Conservation (phyloP, 495 filamentous ascomycete genomes). For the Penicillium coffeae region DNA sequence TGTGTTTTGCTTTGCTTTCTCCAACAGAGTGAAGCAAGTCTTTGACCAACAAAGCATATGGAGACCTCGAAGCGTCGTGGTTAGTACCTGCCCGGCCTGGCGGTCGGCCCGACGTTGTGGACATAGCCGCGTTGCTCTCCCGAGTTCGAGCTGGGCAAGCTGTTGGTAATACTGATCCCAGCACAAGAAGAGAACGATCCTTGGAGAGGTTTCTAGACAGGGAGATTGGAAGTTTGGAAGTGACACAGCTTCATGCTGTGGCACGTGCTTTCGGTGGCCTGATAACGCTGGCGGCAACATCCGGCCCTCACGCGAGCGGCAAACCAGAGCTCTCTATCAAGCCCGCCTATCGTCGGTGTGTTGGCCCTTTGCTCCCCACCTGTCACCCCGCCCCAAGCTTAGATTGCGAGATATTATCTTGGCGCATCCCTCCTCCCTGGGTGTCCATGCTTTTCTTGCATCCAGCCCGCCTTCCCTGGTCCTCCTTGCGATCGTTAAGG, state of each 20-base stretch:
- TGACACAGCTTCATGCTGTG: background rate
- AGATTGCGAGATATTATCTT: background rate
- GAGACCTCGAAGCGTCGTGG: no score
- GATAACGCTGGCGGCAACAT: background rate
- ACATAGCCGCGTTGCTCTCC: no score
- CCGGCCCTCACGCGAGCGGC: background rate
- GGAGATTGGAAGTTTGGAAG: no score
- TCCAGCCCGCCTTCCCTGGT: slow-evolving; percentile 34
- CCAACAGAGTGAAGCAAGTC: no score
- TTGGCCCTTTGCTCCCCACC: background rate
- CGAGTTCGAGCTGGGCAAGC: no score
- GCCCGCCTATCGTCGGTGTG: background rate
- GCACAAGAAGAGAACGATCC: no score
- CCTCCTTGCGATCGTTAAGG: slow-evolving; percentile 32
- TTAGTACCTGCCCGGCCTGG: no score
- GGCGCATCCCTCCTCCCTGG: background rate
- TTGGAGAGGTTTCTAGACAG: no score
- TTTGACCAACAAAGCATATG: no score
- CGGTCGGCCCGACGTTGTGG: no score
- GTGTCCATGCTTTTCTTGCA: slow-evolving; percentile 42
- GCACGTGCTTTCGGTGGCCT: background rate
- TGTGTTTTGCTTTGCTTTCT: no score
- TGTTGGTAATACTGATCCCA: no score
- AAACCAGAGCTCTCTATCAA: background rate
- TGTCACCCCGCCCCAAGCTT: background rate